Base-by-base conservation (phyloP, 176 grass and related monocot species). In the Rhynchospora breviuscula region DNA sequence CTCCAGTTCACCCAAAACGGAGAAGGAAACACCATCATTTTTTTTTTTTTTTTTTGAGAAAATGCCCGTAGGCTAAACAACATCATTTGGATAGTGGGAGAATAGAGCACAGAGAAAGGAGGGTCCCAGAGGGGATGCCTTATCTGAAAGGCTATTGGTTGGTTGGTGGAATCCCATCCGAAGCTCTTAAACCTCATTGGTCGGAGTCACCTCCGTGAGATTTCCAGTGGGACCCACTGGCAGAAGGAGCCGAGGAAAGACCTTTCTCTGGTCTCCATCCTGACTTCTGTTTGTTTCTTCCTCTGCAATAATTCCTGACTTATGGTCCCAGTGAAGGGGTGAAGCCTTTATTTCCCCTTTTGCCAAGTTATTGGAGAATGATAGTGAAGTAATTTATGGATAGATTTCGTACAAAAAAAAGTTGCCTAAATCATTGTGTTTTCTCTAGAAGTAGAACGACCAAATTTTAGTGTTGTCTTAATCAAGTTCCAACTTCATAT, bases 71-170 rank as follows among this genome's bases (percentile, higher is more conserved):
- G n/a, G 33, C 3, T 1, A 10, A 10, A n/a, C 2, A 62, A 62
- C 2, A 62, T 23, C 19, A 62, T 62, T 22, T 62, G 72, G 48
- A 44, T 12, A 52, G 65, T 35, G 19, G 10, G 46, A 52, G 0
- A 11, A 76, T 23, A 76, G 22, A 76, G 72, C 46, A 76, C 49
- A 76, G 21, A 77, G 48, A 22, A 22, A 75, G 15, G 10, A 0
- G 68, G 73, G 49, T 29, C 73, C 73, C 73, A 4, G 10, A 77
- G 49, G 7, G 7, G 23, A 1, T 77, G 73, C 73, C 73, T 77
- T 77, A 77, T 77, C 73, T 77, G 49, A 49, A 77, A 54, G 6
- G 7, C 73, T 23, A 77, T 77, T 77, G 73, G 73, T 56, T 77
- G 48, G 49, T 15, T 53, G 5, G 12, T 77, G 21, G 7, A 77